Percentiles rank a stretch among this genome's conserved stretches.
These are phyloP conservation scores for Psidium guajava DNA, from an alignment of 345 rosid species.

Conservation along the genomic window DNA sequence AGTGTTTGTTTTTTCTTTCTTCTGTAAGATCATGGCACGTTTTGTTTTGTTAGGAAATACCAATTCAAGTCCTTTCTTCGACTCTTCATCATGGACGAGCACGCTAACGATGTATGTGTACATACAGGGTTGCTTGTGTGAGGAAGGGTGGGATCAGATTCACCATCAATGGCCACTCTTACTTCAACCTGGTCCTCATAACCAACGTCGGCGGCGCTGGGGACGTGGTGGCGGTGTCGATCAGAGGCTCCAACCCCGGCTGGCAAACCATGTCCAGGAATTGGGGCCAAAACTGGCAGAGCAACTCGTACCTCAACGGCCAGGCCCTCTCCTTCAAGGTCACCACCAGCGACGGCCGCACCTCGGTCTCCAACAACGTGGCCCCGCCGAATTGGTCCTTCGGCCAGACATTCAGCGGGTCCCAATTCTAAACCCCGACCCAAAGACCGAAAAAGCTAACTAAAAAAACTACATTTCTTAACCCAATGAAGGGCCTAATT, in stretches of 20 bases:
- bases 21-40: background rate
- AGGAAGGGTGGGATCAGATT: conserved; percentile 42
- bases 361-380: conserved; percentile 20
- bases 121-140: conserved; percentile 31
- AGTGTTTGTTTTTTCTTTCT: no score
- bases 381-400: conserved; percentile 44
- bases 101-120: background rate
- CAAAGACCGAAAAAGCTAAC: background rate
- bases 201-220: conserved; percentile 58
- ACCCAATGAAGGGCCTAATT: background rate
- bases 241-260: conserved; percentile 32
- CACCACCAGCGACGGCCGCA: conserved; percentile 41
- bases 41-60: background rate
- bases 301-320: conserved; percentile 39
- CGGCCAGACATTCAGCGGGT: conserved; percentile 45
- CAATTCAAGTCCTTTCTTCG: background rate
- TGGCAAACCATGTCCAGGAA: conserved; percentile 55
- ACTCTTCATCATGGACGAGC: background rate
- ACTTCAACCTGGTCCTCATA: conserved; percentile 45
- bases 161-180: conserved; percentile 53
- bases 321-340: conserved; percentile 52
- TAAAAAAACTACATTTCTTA: no score
- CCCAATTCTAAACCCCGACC: conserved; percentile 21
- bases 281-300: conserved; percentile 70
- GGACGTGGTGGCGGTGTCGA: conserved; percentile 27